Evolutionary conservation across 2,329 filamentous ascomycete genomes (phyloP).

Genomic region (Trichoderma hamatum): DNA sequence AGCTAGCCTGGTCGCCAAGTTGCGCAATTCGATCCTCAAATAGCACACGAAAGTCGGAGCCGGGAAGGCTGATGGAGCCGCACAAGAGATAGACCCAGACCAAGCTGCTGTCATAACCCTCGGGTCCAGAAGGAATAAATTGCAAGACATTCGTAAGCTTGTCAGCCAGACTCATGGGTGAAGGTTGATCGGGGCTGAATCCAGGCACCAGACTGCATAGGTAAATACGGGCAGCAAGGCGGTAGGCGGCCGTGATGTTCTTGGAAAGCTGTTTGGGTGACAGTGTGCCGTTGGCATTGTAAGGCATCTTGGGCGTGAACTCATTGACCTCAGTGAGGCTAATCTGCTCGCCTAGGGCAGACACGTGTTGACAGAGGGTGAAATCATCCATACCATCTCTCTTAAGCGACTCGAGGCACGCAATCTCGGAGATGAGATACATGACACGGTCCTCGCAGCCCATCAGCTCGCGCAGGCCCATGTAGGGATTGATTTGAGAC

Average conservation of each 20-base stretch:
- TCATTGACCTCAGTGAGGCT: slow-evolving; percentile 74
- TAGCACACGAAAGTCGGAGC: slow-evolving; percentile 74
- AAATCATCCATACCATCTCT: slow-evolving; percentile 81
- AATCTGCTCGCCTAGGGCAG: slow-evolving; percentile 84
- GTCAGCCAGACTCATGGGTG: slow-evolving; percentile 75
- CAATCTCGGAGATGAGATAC: slow-evolving; percentile 97
- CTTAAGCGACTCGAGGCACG: slow-evolving; percentile 90
- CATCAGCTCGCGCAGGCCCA: slow-evolving; percentile 90
- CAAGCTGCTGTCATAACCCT: slow-evolving; percentile 86
- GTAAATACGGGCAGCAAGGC: slow-evolving; percentile 90
- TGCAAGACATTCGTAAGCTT: slow-evolving; percentile 77
- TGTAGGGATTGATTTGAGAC: slow-evolving; percentile 60
- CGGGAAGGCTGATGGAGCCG: slow-evolving; percentile 73
- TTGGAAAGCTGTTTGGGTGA: slow-evolving; percentile 80
- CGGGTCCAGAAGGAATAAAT: slow-evolving; percentile 77
- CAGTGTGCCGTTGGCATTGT: slow-evolving; percentile 71
- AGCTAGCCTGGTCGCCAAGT: slow-evolving; percentile 75
- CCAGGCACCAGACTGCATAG: slow-evolving; percentile 94
- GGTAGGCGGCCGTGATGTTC: slow-evolving; percentile 90
- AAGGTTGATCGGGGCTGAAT: slow-evolving; percentile 74
- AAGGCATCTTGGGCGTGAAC: slow-evolving; percentile 60
- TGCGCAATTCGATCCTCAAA: slow-evolving; percentile 74
- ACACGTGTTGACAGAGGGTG: slow-evolving; percentile 84
- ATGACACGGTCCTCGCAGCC: slow-evolving; percentile 96
- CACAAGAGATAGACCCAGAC: slow-evolving; percentile 92